Conservation (phyloP, 2,329 filamentous ascomycete genomes). For the Penicillium paneum region DNA sequence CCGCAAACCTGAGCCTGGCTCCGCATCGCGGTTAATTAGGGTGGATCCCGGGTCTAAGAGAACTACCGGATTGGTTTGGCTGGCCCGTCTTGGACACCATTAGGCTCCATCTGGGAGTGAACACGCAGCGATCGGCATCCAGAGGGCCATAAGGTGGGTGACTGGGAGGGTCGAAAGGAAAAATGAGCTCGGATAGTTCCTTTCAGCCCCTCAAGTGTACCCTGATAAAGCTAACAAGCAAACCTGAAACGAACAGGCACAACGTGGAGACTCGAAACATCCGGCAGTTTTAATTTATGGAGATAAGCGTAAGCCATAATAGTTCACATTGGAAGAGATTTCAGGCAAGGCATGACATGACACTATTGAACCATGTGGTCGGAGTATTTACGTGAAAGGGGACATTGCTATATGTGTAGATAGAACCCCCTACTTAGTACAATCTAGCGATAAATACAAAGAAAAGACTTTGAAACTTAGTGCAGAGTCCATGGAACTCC, state of each 20-base stretch:
- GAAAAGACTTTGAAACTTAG: not conserved
- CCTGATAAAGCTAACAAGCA: not conserved
- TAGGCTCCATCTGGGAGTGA: conserved; percentile 8
- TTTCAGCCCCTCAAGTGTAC: not conserved
- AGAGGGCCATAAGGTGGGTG: not conserved
- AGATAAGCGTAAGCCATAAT: not conserved
- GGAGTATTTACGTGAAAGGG: not conserved
- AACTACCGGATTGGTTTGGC: conserved; percentile 12
- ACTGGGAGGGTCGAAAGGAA: not conserved
- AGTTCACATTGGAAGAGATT: not conserved
- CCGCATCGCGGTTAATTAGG: not conserved
- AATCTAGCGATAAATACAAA: not conserved
- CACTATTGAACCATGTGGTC: conserved; percentile 8
- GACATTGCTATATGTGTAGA: not conserved
- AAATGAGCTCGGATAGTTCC: not conserved
- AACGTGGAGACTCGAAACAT: not conserved
- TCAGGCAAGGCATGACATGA: not conserved
- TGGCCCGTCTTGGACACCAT: conserved; percentile 14
- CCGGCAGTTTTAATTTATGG: not conserved
- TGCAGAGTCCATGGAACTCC: not conserved
- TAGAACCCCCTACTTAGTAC: not conserved
- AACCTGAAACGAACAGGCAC: conserved; percentile 13
- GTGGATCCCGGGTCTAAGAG: conserved; percentile 7
- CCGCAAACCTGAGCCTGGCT: not conserved
- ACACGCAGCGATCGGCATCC: conserved; percentile 13